phyloP scores from a whole-genome alignment of 495 filamentous ascomycete genomes.

The Aspergillus heteromorphus region DNA sequence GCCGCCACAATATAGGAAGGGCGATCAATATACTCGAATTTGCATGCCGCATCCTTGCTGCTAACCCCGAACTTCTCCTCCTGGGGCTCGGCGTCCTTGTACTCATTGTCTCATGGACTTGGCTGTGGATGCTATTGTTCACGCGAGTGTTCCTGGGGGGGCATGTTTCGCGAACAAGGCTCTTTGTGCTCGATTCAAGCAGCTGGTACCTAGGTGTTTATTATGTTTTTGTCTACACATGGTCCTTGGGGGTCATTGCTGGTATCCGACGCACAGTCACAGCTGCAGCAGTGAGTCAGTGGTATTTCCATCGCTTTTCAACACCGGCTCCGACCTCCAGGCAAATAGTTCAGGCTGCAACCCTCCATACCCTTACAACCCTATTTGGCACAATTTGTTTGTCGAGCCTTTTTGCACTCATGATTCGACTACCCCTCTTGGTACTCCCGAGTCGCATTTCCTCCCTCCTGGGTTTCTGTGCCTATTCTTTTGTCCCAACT shows the following conservation, averaged over 20 bases:
- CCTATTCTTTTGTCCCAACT: conserved; percentile 76
- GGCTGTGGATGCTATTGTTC: conserved; percentile 96
- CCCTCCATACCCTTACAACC: conserved; percentile 72
- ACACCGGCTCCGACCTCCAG: conserved; percentile 68
- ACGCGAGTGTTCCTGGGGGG: conserved; percentile 88
- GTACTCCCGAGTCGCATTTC: conserved; percentile 70
- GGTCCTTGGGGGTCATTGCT: conserved; percentile 80
- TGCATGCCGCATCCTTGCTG: conserved; percentile 76
- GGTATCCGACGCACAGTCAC: conserved; percentile 88
- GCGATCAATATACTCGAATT: conserved; percentile 88
- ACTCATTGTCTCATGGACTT: conserved; percentile 79
- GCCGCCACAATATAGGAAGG: conserved; percentile 70
- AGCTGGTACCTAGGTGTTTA: conserved; percentile 89
- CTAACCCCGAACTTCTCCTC: conserved; percentile 75
- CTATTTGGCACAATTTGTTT: conserved; percentile 92
- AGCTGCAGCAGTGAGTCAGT: conserved; percentile 92
- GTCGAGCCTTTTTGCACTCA: conserved; percentile 70
- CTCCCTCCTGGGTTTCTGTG: conserved; percentile 55
- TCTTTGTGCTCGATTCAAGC: conserved; percentile 74
- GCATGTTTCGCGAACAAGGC: conserved; percentile 55
- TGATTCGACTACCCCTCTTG: conserved; percentile 80
- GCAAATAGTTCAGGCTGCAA: conserved; percentile 75
- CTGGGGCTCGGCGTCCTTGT: conserved; percentile 76
- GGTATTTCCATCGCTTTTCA: conserved; percentile 94
- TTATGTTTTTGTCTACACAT: conserved; percentile 91